Base-by-base conservation (phyloP, 2,329 filamentous ascomycete species). In the Hypoxylon sp. region DNA sequence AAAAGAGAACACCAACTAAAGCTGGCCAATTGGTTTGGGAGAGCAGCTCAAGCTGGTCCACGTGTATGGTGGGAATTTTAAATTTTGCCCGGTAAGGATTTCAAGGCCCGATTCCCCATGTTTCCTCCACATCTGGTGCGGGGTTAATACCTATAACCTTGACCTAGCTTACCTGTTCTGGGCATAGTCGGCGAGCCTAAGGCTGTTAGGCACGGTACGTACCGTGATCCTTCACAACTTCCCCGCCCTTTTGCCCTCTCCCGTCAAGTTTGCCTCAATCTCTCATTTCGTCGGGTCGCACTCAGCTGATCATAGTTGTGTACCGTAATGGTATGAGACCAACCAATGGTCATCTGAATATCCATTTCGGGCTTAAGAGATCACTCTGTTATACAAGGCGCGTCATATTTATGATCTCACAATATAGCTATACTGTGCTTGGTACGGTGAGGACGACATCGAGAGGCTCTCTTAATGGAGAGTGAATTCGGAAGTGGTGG, bases 51-150 rank as follows among this genome's bases (percentile, higher is more conserved):
- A 62, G 37, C 24, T 5, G 24, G 24, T 19, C 15, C 55, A 68
- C 61, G 56, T 67, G 67, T 60, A 64, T 64, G 65, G 56, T 67
- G 61, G 61, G 39, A 44, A 65, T 48, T 70, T 67, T 44, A n/a
- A 48, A 58, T 32, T 52, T 61, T 21, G 35, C 19, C 42, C 51
- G 15, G 52, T 39, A 64, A 59, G 47, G 51, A 63, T 61, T 63
- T 60, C 62, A 57, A 66, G 65, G 62, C 6, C 67, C 67, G 59
- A 61, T 64, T 58, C 58, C 48, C 62, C 59, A 69, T 58, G 60
- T 56, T 56, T 52, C 56, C 24, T 61, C 65, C 68, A 62, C 59
- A 58, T 19, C 15, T 47, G 3, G 24, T 71, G 66, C 69, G 69
- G 69, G 62, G 69, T 71, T 19, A 19, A 54, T 58, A 29, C 24